Conservation (phyloP, 139 green algal genomes). For the Auxenochlorella pyrenoidosa region DNA sequence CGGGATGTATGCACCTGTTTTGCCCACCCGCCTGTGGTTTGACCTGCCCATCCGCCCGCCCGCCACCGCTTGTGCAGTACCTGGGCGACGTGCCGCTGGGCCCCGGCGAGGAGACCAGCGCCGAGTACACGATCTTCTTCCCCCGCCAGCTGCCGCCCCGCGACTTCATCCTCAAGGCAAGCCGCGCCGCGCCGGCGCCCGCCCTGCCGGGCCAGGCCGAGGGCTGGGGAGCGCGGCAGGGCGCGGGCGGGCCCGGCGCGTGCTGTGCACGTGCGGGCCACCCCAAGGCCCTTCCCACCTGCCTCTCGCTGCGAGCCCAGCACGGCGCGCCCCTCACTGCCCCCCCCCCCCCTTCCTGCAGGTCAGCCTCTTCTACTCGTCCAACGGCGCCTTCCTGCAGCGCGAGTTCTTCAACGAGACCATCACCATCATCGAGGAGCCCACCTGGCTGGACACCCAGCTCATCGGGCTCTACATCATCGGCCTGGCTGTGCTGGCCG, state of each 20-base stretch:
- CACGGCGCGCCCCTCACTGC: too few species aligned
- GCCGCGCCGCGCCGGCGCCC: too few species aligned
- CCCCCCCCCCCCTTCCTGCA: neutral
- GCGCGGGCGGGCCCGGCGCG: too few species aligned
- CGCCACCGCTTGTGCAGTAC: conserved; percentile 26
- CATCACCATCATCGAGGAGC: conserved; percentile 44
- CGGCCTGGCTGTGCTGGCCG: conserved; percentile 16
- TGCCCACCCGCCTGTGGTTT: too few species aligned
- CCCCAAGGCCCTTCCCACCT: too few species aligned
- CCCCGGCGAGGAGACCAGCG: conserved; percentile 28
- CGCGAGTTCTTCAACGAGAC: conserved; percentile 39
- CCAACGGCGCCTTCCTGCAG: neutral
- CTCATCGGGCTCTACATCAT: conserved; percentile 53
- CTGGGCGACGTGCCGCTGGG: conserved; percentile 29
- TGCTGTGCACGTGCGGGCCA: too few species aligned
- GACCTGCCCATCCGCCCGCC: neutral
- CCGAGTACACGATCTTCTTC: conserved; percentile 44
- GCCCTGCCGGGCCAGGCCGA: too few species aligned
- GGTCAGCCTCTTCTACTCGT: neutral
- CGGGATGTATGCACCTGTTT: too few species aligned
- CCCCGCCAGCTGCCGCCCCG: conserved; percentile 44
- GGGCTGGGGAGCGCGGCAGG: too few species aligned
- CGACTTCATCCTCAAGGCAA: conserved; percentile 48
- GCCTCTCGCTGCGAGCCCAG: too few species aligned
- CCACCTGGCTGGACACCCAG: conserved; percentile 45